These are phyloP conservation scores for Plenodomus biglobosus DNA, from an alignment of 2,329 filamentous ascomycete genomes.

Conservation along the genomic window DNA sequence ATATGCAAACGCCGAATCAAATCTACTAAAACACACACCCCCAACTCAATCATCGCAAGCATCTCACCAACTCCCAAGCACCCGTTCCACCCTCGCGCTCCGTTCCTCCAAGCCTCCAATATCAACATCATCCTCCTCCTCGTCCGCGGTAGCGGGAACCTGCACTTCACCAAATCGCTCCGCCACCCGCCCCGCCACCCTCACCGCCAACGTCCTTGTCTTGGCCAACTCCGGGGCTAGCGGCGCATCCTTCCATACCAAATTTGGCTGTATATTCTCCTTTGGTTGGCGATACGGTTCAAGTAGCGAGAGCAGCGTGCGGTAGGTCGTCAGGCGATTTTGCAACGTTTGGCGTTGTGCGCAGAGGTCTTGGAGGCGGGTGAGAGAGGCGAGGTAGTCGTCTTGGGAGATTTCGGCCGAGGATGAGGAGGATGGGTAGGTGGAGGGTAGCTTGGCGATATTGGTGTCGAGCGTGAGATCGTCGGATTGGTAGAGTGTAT, in stretches of 20 bases:
- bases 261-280: constrained; percentile 61
- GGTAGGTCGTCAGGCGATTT: constrained; percentile 51
- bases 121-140: constrained; percentile 26
- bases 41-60: not conserved
- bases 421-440: constrained; percentile 9
- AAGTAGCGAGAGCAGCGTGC: constrained; percentile 54
- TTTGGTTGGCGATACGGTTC: constrained; percentile 55
- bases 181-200: constrained; percentile 41
- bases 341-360: constrained; percentile 54
- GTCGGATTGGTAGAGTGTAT: constrained; percentile 33
- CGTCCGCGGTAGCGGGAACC: constrained; percentile 30
- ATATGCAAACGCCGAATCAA: constrained; percentile 10
- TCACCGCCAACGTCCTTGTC: constrained; percentile 60
- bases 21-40: too few relatives aligned
- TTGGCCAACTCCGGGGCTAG: constrained; percentile 67
- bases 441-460: constrained; percentile 38
- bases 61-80: constrained; percentile 26
- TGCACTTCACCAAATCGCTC: constrained; percentile 35
- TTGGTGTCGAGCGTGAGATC: constrained; percentile 39
- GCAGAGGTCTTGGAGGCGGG: constrained; percentile 52
- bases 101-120: constrained; percentile 22
- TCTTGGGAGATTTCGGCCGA: constrained; percentile 27
- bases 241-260: constrained; percentile 65
- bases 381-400: constrained; percentile 45
- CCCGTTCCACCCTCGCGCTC: constrained; percentile 28